Evolutionary conservation across 768 basidiomycete species (phyloP), one percentile per base, ranked within the genome.

Genomic region (Kwoniella sp.): DNA sequence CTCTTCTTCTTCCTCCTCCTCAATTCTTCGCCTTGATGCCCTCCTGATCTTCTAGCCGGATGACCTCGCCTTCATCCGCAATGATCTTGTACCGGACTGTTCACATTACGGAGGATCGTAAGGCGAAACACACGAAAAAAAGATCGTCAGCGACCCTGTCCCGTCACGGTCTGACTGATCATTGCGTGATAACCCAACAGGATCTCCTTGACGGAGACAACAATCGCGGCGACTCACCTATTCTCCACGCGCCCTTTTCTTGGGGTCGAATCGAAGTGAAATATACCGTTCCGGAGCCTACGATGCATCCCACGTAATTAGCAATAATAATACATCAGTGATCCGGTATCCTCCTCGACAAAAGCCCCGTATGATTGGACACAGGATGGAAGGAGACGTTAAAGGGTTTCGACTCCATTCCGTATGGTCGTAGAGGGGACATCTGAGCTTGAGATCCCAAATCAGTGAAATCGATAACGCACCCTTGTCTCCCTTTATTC

Each of bases 41-140:
- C 58, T 56, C 31, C 55, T 65, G 63, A 37, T 76, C 71, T 37
- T 76, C 73, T 29, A 76, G 55, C 20, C 66, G 61, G 11, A 80
- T 23, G 0, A 70, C 69, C 63, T 75, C 65, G 15, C 77, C 77
- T 67, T 68, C 66, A 63, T 80, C 79, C 11, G 76, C 67, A 37
- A 79, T 76, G 28, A 80, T 70, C 62, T 80, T 80, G 69, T 77
- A 80, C 31, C 79, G 74, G 2, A 80, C 79, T 80, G 55, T 1
- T 4, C 15, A 57, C 4, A 11, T n/a, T n/a, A n/a, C n/a, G n/a
- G n/a, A n/a, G n/a, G n/a, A n/a, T n/a, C n/a, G n/a, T 31, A 11
- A 9, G 38, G 37, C 51, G 56, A 55, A n/a, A 23, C 54, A 9
- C 15, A 22, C 37, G 29, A 22, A 28, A 26, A 41, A 41, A 41